Evolutionary conservation across 148 eudicot genomes (phyloP), one percentile per base, ranked within the genome.

Genomic region (Polygonum aviculare): DNA sequence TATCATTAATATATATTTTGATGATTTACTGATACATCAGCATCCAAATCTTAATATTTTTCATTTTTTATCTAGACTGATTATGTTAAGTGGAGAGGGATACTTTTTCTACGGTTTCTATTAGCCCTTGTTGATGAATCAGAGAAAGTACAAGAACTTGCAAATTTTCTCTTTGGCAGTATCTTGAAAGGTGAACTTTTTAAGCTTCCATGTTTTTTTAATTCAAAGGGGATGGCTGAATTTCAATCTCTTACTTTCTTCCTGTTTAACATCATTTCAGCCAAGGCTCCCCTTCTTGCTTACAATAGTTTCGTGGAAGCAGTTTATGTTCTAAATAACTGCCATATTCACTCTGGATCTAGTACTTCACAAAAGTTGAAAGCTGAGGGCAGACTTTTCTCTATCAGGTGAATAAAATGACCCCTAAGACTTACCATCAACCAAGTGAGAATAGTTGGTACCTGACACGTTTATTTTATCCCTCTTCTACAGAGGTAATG

Each of bases 261-360:
- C 77, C 47, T 69, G 69, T 75, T 45, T 18, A 21, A 39, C 77
- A 45, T 69, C 45, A 79, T 80, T 83, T 79, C 89, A 95, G 99
- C 90, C 69, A 95, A 95, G 86, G 91, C 99, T 35, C 99, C 99
- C 48, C 96, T 95, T 85, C 82, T 95, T 70, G 97, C 99, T 78
- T 95, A 95, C 86, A 95, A 95, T 78, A 93, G 99, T 80, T 95
- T 95, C 75, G 98, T 95, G 67, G 99, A 95, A 86, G 90, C 99
- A 31, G 83, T 95, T 54, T 95, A 90, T 81, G 97, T 93, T 77
- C 87, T 95, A 80, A 95, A 95, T 80, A 94, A 91, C 75, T 93
- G 91, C 77, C 86, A 87, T 79, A 83, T 84, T 40, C 93, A 89
- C 59, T 84, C 78, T 55, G 94, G 93, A 72, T 88, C 84, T 70